Evolutionary conservation across 75 land plant species (phyloP).

Genomic region (Adiantum capillusveneris): DNA sequence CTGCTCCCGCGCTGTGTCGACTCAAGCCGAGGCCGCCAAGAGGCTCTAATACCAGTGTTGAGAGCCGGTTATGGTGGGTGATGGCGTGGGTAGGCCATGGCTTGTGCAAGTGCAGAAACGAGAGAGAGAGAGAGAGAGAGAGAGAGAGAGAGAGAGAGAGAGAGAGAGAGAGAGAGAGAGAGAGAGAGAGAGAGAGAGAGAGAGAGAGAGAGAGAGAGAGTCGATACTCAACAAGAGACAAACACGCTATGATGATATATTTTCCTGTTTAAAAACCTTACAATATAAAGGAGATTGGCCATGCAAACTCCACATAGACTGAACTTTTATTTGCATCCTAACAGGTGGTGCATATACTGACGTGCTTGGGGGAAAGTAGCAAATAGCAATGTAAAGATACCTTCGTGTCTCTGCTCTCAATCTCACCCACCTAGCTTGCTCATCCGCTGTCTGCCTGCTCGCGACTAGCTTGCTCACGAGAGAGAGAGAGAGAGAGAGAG

Average conservation of each 20-base stretch:
- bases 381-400: no score
- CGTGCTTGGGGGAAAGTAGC: no score
- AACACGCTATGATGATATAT: not conserved
- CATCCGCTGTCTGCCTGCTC: not conserved
- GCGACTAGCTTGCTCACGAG: no score
- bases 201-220: constrained; percentile 3
- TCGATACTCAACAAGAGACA: not conserved
- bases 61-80: not conserved
- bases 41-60: no score
- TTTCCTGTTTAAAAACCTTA: not conserved
- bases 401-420: no score
- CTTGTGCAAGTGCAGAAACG: not conserved
- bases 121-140: no score
- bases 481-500: not conserved
- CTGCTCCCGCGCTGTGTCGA: no score
- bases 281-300: no score
- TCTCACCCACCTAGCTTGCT: not conserved
- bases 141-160: constrained; percentile 3
- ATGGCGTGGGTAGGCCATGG: not conserved
- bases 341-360: no score
- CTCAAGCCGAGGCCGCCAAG: no score
- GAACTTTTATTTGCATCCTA: not conserved
- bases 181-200: constrained; percentile 3
- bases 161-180: constrained; percentile 3
- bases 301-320: no score